A percentile compares a stretch with the other conserved stretches of the same genome.
Evolutionary conservation across 2,329 filamentous ascomycete species (phyloP).

Genomic region (Aspergillus ruber): DNA sequence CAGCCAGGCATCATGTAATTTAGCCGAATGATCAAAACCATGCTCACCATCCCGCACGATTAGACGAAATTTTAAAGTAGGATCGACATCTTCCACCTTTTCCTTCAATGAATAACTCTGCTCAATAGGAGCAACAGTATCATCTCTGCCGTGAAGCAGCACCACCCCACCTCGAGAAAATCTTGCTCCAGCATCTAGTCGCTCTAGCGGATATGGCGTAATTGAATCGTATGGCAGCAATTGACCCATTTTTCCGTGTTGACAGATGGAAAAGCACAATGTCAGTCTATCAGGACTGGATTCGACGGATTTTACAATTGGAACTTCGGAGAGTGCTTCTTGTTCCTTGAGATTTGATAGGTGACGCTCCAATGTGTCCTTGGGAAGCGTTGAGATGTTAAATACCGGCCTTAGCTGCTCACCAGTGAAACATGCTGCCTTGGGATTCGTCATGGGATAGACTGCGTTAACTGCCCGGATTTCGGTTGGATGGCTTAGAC

Average conservation of each 20-base stretch:
- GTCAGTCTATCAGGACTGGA: too few species aligned
- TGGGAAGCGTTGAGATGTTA: too few species aligned
- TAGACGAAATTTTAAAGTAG: background rate
- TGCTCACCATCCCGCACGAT: background rate
- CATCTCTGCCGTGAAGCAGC: constrained; percentile 28
- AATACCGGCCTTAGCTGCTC: too few species aligned
- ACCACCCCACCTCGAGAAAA: constrained; percentile 25
- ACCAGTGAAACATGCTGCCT: constrained; percentile 1
- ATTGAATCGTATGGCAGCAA: too few species aligned
- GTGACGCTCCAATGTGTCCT: too few species aligned
- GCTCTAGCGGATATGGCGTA: constrained; percentile 18
- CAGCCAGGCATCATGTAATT: background rate
- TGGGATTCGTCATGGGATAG: constrained; percentile 25
- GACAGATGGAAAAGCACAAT: too few species aligned
- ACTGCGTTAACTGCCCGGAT: constrained; percentile 24
- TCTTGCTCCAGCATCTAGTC: constrained; percentile 19
- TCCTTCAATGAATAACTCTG: background rate
- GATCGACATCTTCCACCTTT: background rate
- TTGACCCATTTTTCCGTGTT: too few species aligned
- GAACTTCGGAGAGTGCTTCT: too few species aligned
- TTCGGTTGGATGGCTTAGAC: constrained; percentile 19
- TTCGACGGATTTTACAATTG: too few species aligned
- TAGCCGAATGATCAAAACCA: background rate
- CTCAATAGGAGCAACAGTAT: background rate
- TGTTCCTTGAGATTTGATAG: too few species aligned